Base-by-base conservation (phyloP, 2,329 filamentous ascomycete species). In the Alternaria infectoria region DNA sequence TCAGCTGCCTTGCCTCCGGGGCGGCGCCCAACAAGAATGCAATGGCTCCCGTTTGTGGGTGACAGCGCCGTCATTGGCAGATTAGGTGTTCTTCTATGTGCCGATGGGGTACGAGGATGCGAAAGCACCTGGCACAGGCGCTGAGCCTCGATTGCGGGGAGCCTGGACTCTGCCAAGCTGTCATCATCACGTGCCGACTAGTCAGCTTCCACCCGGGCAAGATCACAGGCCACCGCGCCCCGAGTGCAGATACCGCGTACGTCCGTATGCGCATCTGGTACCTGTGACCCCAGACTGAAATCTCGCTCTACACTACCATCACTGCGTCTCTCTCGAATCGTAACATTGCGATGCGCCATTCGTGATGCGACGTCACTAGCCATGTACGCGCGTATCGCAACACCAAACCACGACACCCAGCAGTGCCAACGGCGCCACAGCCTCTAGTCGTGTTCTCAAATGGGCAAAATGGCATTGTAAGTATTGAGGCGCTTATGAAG, bases 391-490 rank as follows among this genome's bases (percentile, higher is more conserved):
- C 30, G 30, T 0, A 36, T 9, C 13, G 30, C 30, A 32, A 32
- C 30, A 1, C 30, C 30, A 36, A 36, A 36, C 1, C 30, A 15
- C 30, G 4, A 36, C 30, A 36, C 30, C 13, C 30, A 36, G 30
- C 30, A 36, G 7, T 8, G 13, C 13, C 30, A 15, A 36, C 7
- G 4, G 7, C 13, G 32, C 32, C 32, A 36, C 1, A 36, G 5
- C 32, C 32, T 36, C 32, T 9, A 1, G 1, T 1, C 32, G 15
- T n/a, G 32, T n/a, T 2, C 2, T 4, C 13, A 36, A n/a, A 9
- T 0, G 2, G 15, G 7, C 4, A 0, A 36, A 2, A 36, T 36
- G 32, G 1, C 32, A 36, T 36, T 9, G 0, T 1, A 36, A n/a
- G 32, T 36, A n/a, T 7, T 2, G 32, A 36, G 32, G 32, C 32